Percentiles rank a stretch among this genome's conserved stretches.
Evolutionary conservation across 2,329 filamentous ascomycete genomes (phyloP).

Genomic region (Beauveria pseudobassiana): DNA sequence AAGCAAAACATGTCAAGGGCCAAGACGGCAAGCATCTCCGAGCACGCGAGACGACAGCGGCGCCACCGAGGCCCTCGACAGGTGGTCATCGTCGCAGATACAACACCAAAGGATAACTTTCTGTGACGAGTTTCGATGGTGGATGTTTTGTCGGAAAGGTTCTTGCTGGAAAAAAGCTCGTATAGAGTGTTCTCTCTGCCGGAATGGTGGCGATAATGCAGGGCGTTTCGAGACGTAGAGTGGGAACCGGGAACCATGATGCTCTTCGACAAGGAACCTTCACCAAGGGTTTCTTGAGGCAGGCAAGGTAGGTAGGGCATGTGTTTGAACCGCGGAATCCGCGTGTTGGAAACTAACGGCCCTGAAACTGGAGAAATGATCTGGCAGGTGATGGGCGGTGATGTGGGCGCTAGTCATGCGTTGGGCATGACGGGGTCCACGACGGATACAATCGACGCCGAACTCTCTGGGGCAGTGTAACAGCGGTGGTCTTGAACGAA

Average conservation of each 20-base stretch:
- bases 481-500: too few relatives aligned
- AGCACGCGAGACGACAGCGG: background rate
- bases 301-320: background rate
- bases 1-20: background rate
- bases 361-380: background rate
- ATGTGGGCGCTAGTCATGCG: background rate
- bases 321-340: background rate
- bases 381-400: background rate
- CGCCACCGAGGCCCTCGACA: background rate
- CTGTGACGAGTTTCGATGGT: conserved; percentile 6
- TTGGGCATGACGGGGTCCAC: background rate
- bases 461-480: too few relatives aligned
- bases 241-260: background rate
- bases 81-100: background rate
- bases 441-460: too few relatives aligned
- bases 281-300: too few relatives aligned
- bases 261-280: too few relatives aligned
- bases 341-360: background rate
- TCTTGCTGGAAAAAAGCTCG: background rate
- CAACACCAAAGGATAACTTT: background rate
- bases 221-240: background rate
- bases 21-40: background rate
- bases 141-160: background rate
- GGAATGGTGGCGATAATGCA: background rate
- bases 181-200: background rate